Base-by-base conservation (phyloP, 2,329 filamentous ascomycete species). In the Exophiala bonariae region DNA sequence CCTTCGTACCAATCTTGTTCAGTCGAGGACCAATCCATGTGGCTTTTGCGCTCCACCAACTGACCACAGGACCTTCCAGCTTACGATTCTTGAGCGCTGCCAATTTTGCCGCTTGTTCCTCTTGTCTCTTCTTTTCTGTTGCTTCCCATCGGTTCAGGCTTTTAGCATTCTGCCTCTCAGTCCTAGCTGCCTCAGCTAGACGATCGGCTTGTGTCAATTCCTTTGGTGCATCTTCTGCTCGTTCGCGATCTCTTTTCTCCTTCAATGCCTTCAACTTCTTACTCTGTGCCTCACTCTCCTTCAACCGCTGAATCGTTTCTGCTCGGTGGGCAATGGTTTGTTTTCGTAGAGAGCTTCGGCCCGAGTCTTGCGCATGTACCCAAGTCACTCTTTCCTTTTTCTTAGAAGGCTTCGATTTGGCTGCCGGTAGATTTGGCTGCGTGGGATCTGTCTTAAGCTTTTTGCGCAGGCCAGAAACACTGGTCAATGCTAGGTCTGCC, bases 131-230 rank as follows among this genome's bases (percentile, higher is more conserved):
- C 69, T 89, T 90, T 70, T 99, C 93, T 5, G 89, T 88, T 66
- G 89, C 86, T 66, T 97, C 91, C 91, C 92, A 97, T 46, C 89
- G 80, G 63, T 92, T 96, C 62, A 96, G 72, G 67, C 86, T 97
- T 76, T 89, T 95, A 58, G 86, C 81, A 67, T 99, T 96, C 60
- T 85, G 78, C 67, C 86, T 86, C 68, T 97, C 93, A 5, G 95
- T 85, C 42, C 84, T 73, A 14, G 85, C 88, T 1, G 91, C 91
- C 67, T 95, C 89, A 20, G 82, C 84, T 20, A 96, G 76, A 30
- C 90, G 81, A 65, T 97, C 85, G 35, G 82, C 89, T 67, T 96
- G 92, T 4, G 90, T 95, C 81, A 95, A 83, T 20, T 86, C 79
- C 49, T 86, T 86, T 44, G 88, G 87, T 67, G 89, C 89, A 54